Conservation (phyloP, 2,329 filamentous ascomycete genomes). For the Ophiocordyceps polyrhachis-furcata region DNA sequence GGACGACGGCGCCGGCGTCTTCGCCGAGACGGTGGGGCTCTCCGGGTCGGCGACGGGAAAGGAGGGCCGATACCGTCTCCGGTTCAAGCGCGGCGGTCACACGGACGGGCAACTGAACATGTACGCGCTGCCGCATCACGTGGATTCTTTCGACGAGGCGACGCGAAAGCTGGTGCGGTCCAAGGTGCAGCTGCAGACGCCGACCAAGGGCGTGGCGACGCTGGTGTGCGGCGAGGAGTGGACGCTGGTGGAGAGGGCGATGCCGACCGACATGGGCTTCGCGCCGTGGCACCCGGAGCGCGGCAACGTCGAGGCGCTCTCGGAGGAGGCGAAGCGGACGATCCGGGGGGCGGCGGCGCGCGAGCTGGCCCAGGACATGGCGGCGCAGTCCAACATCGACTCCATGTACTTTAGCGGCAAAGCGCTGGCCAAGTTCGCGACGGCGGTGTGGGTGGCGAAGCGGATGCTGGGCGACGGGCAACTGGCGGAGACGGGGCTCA, state of each 20-base stretch:
- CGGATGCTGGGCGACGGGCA: constrained; percentile 40
- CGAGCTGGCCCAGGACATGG: constrained; percentile 62
- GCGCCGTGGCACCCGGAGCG: constrained; percentile 51
- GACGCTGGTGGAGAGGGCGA: constrained; percentile 56
- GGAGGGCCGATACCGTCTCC: constrained; percentile 53
- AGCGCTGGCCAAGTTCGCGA: constrained; percentile 59
- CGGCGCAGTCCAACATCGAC: constrained; percentile 51
- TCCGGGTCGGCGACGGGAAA: constrained; percentile 40
- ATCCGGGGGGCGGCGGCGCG: constrained; percentile 45
- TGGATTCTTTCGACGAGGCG: constrained; percentile 48
- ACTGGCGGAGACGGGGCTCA: constrained; percentile 38
- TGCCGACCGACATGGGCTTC: constrained; percentile 61
- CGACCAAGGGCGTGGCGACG: constrained; percentile 67
- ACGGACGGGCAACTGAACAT: constrained; percentile 47
- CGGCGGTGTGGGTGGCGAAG: constrained; percentile 44
- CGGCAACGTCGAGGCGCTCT: constrained; percentile 27
- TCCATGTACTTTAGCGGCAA: constrained; percentile 94
- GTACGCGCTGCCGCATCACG: constrained; percentile 78
- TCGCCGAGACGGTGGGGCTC: constrained; percentile 44
- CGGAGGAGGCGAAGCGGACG: constrained; percentile 32
- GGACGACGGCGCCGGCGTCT: constrained; percentile 60
- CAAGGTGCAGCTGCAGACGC: constrained; percentile 50
- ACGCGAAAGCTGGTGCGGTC: constrained; percentile 28
- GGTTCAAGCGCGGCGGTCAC: constrained; percentile 53
- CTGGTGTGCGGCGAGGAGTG: constrained; percentile 55